Conservation (phyloP, 2,329 filamentous ascomycete species). For the Emergomyces pasteurianus region DNA sequence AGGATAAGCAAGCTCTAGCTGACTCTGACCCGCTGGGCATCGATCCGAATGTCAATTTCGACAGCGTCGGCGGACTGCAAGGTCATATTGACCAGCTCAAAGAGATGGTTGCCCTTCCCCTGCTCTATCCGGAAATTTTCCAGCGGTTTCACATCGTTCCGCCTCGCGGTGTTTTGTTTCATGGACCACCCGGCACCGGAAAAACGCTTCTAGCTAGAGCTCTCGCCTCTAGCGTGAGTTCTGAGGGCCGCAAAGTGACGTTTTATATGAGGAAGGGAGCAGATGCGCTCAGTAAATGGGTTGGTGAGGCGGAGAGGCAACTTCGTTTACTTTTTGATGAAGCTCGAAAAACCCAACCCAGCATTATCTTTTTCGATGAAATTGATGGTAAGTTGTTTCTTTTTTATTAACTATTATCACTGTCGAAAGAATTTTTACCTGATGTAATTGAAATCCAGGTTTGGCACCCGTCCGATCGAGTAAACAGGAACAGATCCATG, state of each 20-base stretch:
- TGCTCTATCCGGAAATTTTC: conserved; percentile 93
- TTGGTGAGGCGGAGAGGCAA: conserved; percentile 93
- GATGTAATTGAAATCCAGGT: conserved; percentile 19
- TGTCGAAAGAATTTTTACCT: background rate
- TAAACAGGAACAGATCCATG: conserved; percentile 97
- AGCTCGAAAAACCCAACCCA: conserved; percentile 87
- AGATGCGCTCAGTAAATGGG: conserved; percentile 96
- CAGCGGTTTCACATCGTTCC: conserved; percentile 84
- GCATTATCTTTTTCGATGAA: conserved; percentile 99
- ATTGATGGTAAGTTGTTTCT: conserved; percentile 58
- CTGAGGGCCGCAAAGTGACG: conserved; percentile 84
- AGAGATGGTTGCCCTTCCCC: conserved; percentile 92
- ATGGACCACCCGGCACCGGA: conserved; percentile 92
- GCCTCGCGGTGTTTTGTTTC: conserved; percentile 87
- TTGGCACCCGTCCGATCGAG: conserved; percentile 90
- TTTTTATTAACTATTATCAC: background rate
- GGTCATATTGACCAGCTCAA: conserved; percentile 94
- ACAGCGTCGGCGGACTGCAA: conserved; percentile 82
- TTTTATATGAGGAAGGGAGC: conserved; percentile 99
- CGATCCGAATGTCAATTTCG: conserved; percentile 84
- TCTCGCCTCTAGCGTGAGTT: conserved; percentile 78
- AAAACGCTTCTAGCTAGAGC: conserved; percentile 94
- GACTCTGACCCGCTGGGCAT: conserved; percentile 93
- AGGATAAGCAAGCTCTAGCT: conserved; percentile 80
- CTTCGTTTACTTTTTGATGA: conserved; percentile 89